These are phyloP conservation scores for Fusarium oligoseptatum DNA, from an alignment of 2,329 filamentous ascomycete genomes.

Conservation along the genomic window DNA sequence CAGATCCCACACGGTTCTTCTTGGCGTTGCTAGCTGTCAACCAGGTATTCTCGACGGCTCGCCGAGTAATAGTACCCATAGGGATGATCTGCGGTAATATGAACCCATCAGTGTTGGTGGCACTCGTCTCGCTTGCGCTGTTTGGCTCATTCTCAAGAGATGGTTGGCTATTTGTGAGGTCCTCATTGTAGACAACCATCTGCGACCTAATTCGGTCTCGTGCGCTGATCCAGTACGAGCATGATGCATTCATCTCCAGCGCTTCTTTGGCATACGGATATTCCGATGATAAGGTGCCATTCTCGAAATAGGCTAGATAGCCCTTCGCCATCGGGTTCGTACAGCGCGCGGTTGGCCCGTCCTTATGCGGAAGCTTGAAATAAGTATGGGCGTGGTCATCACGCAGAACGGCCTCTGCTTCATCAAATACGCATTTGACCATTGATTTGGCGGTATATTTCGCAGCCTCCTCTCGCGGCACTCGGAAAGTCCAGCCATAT, in stretches of 20 bases:
- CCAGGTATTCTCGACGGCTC: constrained; percentile 98
- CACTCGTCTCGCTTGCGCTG: constrained; percentile 16
- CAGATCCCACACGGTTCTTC: constrained; percentile 93
- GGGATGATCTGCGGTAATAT: constrained; percentile 97
- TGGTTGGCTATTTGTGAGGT: constrained; percentile 53
- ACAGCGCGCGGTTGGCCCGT: constrained; percentile 88
- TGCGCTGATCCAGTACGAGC: constrained; percentile 99
- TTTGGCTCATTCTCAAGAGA: background rate
- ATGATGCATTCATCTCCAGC: constrained; percentile 97
- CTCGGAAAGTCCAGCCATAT: constrained; percentile 92
- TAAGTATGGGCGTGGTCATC: constrained; percentile 77
- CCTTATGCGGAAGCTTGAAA: constrained; percentile 97
- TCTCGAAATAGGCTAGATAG: constrained; percentile 92
- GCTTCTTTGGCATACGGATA: constrained; percentile 94
- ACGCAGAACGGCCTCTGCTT: constrained; percentile 73
- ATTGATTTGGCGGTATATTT: constrained; percentile 81
- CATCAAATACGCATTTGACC: constrained; percentile 82
- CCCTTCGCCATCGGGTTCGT: constrained; percentile 90
- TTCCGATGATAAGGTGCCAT: constrained; percentile 87
- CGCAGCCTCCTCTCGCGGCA: constrained; percentile 70
- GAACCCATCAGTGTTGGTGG: constrained; percentile 68
- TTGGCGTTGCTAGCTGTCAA: constrained; percentile 98
- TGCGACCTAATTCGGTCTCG: constrained; percentile 94
- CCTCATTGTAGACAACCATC: constrained; percentile 88
- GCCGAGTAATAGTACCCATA: constrained; percentile 96